Conservation (phyloP, 1,284 basidiomycete genomes). For the Pisolithus thermaeus region DNA sequence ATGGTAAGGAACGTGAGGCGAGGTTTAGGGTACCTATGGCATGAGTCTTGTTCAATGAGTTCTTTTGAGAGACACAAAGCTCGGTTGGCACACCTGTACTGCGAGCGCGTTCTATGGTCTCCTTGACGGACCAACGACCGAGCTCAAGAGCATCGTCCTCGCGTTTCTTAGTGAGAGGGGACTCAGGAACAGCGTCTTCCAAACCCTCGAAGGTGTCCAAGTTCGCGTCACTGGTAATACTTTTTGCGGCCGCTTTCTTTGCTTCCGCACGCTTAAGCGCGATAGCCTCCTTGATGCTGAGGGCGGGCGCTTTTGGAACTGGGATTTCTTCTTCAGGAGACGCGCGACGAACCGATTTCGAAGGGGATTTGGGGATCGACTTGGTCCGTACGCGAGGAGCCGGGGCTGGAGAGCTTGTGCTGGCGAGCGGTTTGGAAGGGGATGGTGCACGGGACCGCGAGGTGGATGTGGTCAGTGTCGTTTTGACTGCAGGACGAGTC, state of each 20-base stretch:
- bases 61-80: slow-evolving; percentile 32
- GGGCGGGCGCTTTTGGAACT: slow-evolving; percentile 26
- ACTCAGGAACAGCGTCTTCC: slow-evolving; percentile 42
- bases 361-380: slow-evolving; percentile 32
- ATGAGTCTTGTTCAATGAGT: slow-evolving; percentile 38
- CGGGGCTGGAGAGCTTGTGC: slow-evolving; percentile 16
- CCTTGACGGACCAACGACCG: slow-evolving; percentile 63
- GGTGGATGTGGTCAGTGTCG: slow-evolving; percentile 15
- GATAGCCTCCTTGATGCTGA: slow-evolving; percentile 69
- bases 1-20: slow-evolving; percentile 59
- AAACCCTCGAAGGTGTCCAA: slow-evolving; percentile 31
- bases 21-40: slow-evolving; percentile 64
- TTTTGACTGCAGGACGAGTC: slow-evolving; percentile 24
- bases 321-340: slow-evolving; percentile 25
- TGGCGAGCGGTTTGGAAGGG: slow-evolving; percentile 31
- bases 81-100: slow-evolving; percentile 54
- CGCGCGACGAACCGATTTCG: slow-evolving; percentile 29
- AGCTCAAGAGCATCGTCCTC: slow-evolving; percentile 51
- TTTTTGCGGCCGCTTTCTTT: slow-evolving; percentile 45
- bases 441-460: slow-evolving; percentile 29
- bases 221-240: slow-evolving; percentile 16
- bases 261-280: slow-evolving; percentile 69
- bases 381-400: slow-evolving; percentile 29
- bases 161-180: slow-evolving; percentile 23
- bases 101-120: slow-evolving; percentile 70